Percentiles rank a stretch among this genome's conserved stretches.
phyloP scores from a whole-genome alignment of 768 basidiomycete species.

The Xerocomus potaroensis region DNA sequence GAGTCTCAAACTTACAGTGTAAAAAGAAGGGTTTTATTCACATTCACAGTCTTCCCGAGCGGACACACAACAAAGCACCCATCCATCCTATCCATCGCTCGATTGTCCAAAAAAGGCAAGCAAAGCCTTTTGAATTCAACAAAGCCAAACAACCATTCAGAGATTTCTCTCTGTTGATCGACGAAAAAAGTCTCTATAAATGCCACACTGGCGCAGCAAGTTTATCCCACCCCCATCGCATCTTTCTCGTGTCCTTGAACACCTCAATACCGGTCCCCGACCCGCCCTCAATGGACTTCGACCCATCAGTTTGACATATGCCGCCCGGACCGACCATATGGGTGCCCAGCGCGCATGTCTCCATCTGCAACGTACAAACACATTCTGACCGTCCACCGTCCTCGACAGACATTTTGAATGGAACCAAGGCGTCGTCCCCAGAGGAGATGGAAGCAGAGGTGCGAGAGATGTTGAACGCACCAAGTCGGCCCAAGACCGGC shows the following conservation, averaged over 20 bases:
- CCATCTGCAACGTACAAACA: not conserved
- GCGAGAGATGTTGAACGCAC: constrained; percentile 28
- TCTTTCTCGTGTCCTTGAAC: constrained; percentile 49
- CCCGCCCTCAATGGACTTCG: constrained; percentile 48
- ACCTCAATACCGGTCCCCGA: constrained; percentile 48
- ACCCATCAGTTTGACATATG: constrained; percentile 51
- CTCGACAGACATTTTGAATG: constrained; percentile 48
- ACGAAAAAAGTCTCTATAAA: too few relatives aligned
- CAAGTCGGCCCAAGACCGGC: constrained; percentile 33
- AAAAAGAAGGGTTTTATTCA: too few relatives aligned
- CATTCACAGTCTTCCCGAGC: too few relatives aligned
- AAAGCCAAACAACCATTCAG: constrained; percentile 5
- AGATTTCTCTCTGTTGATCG: too few relatives aligned
- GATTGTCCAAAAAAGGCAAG: not conserved
- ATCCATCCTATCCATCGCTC: too few relatives aligned
- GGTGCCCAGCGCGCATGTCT: constrained; percentile 56
- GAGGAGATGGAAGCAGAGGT: constrained; percentile 24
- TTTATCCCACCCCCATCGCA: constrained; percentile 45
- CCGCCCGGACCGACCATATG: constrained; percentile 65
- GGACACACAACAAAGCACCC: too few relatives aligned
- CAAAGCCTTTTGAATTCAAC: constrained; percentile 8
- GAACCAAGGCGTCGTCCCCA: constrained; percentile 10
- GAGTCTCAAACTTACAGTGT: too few relatives aligned
- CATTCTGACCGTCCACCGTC: not conserved
- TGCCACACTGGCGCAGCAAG: constrained; percentile 28